Base-by-base conservation (phyloP, 192 early-diverging fungal species). In the Coemansia sp. region DNA sequence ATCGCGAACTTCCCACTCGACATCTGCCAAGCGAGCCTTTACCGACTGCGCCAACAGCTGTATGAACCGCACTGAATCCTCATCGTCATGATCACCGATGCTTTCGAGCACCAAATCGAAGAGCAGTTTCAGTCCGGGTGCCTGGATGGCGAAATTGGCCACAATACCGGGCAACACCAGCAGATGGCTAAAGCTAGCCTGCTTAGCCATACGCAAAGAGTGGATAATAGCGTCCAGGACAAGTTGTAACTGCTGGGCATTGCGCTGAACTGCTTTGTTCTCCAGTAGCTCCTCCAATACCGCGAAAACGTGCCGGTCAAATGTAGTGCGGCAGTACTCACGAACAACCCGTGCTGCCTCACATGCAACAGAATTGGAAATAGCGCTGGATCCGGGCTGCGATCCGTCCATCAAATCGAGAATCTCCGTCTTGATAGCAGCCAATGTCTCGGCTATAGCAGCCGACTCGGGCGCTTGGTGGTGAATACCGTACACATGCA, bases 1-100 rank as follows among this genome's bases (percentile, higher is more conserved):
- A 56, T 83, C 81, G 6, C 81, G 53, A 2, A 67, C 64, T 59
- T 83, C 81, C 81, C 81, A 83, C 65, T 74, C 75, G 14, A 75
- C 70, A 29, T 83, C 81, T 0, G 44, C 75, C 67, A 83, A 29
- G 14, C 81, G 63, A 4, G 45, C 35, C 2, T 63, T 21, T 4
- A 73, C 17, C 2, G 71, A 48, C 39, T 29, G 59, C 17, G 41
- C 35, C 16, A 83, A 40, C 16, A 53, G 29, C 4, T 1, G 16
- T 17, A 21, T 24, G 60, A 69, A 74, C n/a, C 57, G 42, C 29
- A 7, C 62, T 0, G 24, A 46, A 1, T 63, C 54, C 2, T 50
- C 40, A 4, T 37, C 51, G 16, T 14, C 46, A 17, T 64, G 42
- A 6, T 40, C 54, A 19, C 31, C 17, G 16, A 78, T 27, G 27